A percentile compares a stretch with the other conserved stretches of the same genome.
phyloP scores from a whole-genome alignment of 768 basidiomycete species.

The Suillus discolor region DNA sequence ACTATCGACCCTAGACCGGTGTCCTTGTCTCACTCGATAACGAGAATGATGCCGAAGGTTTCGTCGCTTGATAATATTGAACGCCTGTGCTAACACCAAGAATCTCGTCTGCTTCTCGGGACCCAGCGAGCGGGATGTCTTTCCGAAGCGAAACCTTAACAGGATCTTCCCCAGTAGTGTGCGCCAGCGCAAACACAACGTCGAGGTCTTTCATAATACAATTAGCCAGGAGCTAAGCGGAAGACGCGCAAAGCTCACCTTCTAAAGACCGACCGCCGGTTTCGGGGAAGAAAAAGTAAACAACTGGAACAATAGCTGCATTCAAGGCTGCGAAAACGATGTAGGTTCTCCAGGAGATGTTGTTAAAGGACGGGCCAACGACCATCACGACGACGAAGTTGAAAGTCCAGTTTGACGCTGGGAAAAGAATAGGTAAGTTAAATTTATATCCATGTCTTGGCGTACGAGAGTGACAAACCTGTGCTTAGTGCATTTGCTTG shows the following conservation, averaged over 20 bases:
- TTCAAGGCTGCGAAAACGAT: conserved; percentile 14
- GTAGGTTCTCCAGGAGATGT: conserved; percentile 16
- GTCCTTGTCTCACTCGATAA: background rate
- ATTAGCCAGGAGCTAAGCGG: background rate
- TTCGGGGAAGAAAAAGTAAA: conserved; percentile 17
- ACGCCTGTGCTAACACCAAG: conserved; percentile 25
- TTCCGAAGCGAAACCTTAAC: conserved; percentile 36
- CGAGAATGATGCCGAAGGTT: background rate
- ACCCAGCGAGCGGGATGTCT: conserved; percentile 34
- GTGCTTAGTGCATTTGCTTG: conserved; percentile 34
- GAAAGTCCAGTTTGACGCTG: conserved; percentile 17
- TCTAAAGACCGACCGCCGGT: conserved; percentile 16
- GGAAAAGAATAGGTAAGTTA: background rate
- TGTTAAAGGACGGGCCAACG: conserved; percentile 12
- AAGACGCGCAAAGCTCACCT: background rate
- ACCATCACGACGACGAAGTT: conserved; percentile 20
- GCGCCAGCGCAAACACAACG: conserved; percentile 36
- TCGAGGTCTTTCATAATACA: conserved; percentile 28
- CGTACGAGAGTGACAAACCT: conserved; percentile 4
- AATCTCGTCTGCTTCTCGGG: conserved; percentile 37
- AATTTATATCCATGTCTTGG: background rate
- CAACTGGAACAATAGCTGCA: conserved; percentile 8
- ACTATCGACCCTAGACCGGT: too few species aligned
- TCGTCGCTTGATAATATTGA: background rate
- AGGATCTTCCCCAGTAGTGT: conserved; percentile 36